These are phyloP conservation scores for Crotalaria pallida DNA, from an alignment of 306 rosid genomes.

Conservation along the genomic window DNA sequence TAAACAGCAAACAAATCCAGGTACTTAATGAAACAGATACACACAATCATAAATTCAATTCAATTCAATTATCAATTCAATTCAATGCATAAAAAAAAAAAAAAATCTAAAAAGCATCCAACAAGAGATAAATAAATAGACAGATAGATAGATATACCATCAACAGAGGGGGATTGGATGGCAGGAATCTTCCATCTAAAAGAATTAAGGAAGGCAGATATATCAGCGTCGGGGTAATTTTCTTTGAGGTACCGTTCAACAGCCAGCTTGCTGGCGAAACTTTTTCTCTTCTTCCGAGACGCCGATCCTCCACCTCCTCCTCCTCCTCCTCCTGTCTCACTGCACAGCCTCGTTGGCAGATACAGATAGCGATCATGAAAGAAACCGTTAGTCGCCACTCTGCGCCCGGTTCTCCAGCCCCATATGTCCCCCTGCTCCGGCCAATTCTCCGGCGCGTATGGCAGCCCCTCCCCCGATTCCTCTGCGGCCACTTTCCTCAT, in stretches of 20 bases:
- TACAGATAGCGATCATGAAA: conserved; percentile 78
- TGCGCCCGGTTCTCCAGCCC: conserved; percentile 78
- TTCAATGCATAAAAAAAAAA: no score
- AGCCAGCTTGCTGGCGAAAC: conserved; percentile 72
- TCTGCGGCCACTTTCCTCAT: conserved; percentile 33
- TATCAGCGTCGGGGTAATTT: conserved; percentile 39
- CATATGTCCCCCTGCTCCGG: conserved; percentile 74
- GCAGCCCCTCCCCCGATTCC: conserved; percentile 61
- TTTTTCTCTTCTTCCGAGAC: conserved; percentile 16
- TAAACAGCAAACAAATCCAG: no score
- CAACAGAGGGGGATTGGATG: conserved; percentile 2
- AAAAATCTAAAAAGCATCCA: no score
- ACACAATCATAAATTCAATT: no score
- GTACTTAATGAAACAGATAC: no score
- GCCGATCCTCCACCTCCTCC: no score
- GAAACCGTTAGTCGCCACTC: conserved; percentile 44
- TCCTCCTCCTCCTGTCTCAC: no score
- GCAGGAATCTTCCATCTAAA: conserved; percentile 85
- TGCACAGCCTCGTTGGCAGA: conserved; percentile 42
- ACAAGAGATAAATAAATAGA: no score
- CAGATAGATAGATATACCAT: conserved; percentile 33
- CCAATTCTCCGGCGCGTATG: conserved; percentile 85
- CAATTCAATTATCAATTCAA: no score
- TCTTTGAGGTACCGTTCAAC: conserved; percentile 51
- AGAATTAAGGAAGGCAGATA: conserved; percentile 52